Evolutionary conservation across 805 yeast species (phyloP), one percentile per base, ranked within the genome.

Genomic region (Nakazawaea molendinolei): DNA sequence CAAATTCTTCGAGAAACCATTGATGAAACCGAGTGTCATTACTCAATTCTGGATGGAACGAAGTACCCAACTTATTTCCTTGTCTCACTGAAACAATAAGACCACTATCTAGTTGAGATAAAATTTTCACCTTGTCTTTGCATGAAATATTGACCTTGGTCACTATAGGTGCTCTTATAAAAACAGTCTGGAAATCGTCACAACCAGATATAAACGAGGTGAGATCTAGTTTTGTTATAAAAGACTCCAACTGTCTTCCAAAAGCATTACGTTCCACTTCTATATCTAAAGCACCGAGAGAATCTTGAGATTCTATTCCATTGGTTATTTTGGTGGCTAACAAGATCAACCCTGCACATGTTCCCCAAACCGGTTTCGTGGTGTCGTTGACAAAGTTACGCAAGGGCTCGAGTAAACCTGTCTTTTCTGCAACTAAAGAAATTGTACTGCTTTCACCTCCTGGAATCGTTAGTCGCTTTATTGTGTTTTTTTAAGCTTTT

Each of bases 301-400:
- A 53, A 39, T 69, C 59, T 44, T 82, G 81, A 16, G 71, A 67
- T 1, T 62, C 65, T 32, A 67, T 66, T 15, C 76, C 79, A 48
- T 74, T 69, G 12, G 65, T 58, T 24, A 79, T 61, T 31, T 66
- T 63, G 38, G 68, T 62, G 6, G 87, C 69, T 17, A 84, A 60
- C 44, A 82, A 66, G 34, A 84, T 83, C 46, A 84, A 60, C 3
- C 94, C 94, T 3, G 94, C 94, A 56, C 94, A 84, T 1, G 94
- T 84, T 0, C 94, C 94, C 94, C 94, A 84, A 9, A 76, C 69
- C 1, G 84, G 77, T 42, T 69, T 71, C 15, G 60, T 58, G 6
- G 67, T 58, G n/a, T 31, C 28, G 32, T 67, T 63, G 17, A 77
- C 73, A 52, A 71, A 75, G 9, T 60, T 51, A 27, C 65, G 55